Evolutionary conservation across 495 filamentous ascomycete genomes (phyloP).

Genomic region (Durotheca rogersii): DNA sequence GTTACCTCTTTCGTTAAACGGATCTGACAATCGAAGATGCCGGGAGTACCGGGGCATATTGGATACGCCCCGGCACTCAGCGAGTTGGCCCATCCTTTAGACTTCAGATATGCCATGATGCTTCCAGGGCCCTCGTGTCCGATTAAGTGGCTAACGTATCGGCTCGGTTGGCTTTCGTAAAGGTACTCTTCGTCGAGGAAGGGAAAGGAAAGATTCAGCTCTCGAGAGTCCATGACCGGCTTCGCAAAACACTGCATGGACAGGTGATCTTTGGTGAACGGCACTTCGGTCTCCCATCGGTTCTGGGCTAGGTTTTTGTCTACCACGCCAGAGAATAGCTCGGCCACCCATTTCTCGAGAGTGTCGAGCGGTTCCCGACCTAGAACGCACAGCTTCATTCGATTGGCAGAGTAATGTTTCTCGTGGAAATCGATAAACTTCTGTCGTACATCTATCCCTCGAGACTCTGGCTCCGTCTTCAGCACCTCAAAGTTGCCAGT

Average conservation of each 20-base stretch:
- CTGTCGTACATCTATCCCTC: conserved; percentile 83
- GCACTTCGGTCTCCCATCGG: conserved; percentile 74
- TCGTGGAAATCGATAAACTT: conserved; percentile 95
- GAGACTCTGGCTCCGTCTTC: conserved; percentile 76
- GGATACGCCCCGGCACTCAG: conserved; percentile 75
- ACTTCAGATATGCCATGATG: conserved; percentile 92
- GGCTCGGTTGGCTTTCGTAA: conserved; percentile 80
- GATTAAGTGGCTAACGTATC: conserved; percentile 90
- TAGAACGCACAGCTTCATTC: conserved; percentile 91
- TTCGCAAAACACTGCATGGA: conserved; percentile 87
- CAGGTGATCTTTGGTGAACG: conserved; percentile 66
- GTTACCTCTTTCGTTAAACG: conserved; percentile 79
- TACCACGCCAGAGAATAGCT: conserved; percentile 77
- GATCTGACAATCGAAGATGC: conserved; percentile 76
- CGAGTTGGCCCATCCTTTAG: conserved; percentile 91
- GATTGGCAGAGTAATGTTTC: conserved; percentile 90
- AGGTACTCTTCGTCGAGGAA: conserved; percentile 85
- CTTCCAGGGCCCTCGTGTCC: conserved; percentile 97
- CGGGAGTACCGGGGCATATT: conserved; percentile 77
- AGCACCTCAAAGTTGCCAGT: conserved; percentile 91
- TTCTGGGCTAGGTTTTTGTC: conserved; percentile 85
- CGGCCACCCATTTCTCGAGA: conserved; percentile 82
- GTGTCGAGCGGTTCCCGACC: conserved; percentile 87
- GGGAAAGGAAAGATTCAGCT: conserved; percentile 83
- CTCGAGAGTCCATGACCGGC: conserved; percentile 90